Evolutionary conservation across 495 filamentous ascomycete species (phyloP).

Genomic region (Immersiella caudata): DNA sequence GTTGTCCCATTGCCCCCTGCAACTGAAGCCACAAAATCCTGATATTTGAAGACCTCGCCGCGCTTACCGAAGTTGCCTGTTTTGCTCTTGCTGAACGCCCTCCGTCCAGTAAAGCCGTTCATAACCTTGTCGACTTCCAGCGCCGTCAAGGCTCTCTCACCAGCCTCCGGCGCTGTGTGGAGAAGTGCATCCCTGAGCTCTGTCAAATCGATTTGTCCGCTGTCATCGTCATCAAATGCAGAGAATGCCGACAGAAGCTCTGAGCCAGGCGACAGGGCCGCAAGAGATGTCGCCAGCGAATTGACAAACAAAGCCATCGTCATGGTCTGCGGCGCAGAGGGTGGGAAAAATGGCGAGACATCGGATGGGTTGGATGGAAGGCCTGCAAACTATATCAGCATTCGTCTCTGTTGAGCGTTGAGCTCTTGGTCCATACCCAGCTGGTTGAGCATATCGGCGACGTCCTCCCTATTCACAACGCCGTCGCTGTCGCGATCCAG

Average conservation of each 20-base stretch:
- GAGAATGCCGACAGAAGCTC: slow-evolving; percentile 87
- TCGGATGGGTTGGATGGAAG: slow-evolving; percentile 57
- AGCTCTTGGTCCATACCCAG: slow-evolving; percentile 55
- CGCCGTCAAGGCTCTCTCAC: slow-evolving; percentile 66
- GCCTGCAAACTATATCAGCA: slow-evolving; percentile 33
- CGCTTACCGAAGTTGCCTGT: slow-evolving; percentile 50
- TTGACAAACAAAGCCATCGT: slow-evolving; percentile 84
- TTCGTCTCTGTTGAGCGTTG: neutral
- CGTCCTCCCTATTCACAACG: slow-evolving; percentile 71
- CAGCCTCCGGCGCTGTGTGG: slow-evolving; percentile 76
- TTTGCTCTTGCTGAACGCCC: slow-evolving; percentile 67
- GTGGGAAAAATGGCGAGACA: slow-evolving; percentile 76
- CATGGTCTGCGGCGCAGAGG: slow-evolving; percentile 64
- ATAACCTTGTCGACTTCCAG: slow-evolving; percentile 82
- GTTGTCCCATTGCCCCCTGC: slow-evolving; percentile 47
- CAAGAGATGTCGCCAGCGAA: slow-evolving; percentile 71
- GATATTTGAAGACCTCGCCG: slow-evolving; percentile 77
- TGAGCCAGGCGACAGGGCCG: slow-evolving; percentile 67
- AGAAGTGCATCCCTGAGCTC: slow-evolving; percentile 83
- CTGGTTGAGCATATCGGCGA: slow-evolving; percentile 77
- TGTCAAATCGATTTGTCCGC: slow-evolving; percentile 81
- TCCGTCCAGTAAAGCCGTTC: slow-evolving; percentile 78
- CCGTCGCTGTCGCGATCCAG: slow-evolving; percentile 83
- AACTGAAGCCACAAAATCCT: slow-evolving; percentile 73
- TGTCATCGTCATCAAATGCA: slow-evolving; percentile 95